Evolutionary conservation across 139 green algal genomes (phyloP).

Genomic region (Chlamydomonas sp.): DNA sequence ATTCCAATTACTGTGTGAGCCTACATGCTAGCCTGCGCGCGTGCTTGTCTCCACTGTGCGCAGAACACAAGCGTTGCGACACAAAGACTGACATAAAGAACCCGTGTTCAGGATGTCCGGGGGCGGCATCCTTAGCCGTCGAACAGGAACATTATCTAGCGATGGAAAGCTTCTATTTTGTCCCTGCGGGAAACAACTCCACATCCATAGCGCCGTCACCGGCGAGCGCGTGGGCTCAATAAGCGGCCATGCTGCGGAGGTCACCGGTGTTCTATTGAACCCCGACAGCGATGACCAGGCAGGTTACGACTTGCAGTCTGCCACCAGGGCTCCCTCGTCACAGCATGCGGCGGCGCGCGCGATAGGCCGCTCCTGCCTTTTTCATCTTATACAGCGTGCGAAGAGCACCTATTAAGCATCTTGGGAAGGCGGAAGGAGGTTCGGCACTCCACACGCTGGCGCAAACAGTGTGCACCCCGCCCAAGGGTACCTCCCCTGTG

Average conservation of each 20-base stretch:
- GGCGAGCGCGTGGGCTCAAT: conserved; percentile 54
- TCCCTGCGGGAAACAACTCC: conserved; percentile 46
- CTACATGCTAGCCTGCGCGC: too few species aligned
- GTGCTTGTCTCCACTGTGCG: too few species aligned
- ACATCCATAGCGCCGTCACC: conserved; percentile 58
- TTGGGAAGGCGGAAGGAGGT: neutral
- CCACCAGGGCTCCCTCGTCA: neutral
- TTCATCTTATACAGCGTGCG: neutral
- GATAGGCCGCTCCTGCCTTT: neutral
- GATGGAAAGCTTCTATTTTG: conserved; percentile 59
- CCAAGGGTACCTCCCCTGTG: neutral
- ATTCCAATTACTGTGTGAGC: too few species aligned
- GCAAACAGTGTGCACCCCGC: neutral
- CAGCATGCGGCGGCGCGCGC: neutral
- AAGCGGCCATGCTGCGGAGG: conserved; percentile 51
- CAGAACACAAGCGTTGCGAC: too few species aligned
- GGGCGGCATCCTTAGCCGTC: conserved; percentile 26
- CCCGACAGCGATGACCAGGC: conserved; percentile 47
- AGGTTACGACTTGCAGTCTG: neutral
- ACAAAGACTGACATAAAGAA: too few species aligned
- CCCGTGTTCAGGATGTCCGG: conserved; percentile 14
- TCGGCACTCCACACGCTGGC: neutral
- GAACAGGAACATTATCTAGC: conserved; percentile 17
- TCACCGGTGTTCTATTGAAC: conserved; percentile 57
- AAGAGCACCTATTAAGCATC: neutral